These are phyloP conservation scores for Debaryomyces robertsiae DNA, from an alignment of 1,139 yeast species.

Conservation along the genomic window DNA sequence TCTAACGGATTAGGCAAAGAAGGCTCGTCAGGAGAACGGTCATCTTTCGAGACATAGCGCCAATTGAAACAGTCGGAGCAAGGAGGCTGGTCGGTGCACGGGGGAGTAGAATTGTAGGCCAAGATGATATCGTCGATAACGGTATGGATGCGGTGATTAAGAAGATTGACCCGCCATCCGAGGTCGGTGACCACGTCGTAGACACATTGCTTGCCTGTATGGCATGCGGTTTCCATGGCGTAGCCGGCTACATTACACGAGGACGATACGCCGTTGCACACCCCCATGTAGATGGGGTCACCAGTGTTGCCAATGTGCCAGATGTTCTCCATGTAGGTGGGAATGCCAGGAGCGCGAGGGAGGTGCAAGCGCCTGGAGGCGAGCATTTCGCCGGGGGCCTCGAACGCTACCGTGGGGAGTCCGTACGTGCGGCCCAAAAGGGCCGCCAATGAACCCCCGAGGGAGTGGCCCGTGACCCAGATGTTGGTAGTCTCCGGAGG, in stretches of 20 bases:
- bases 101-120: conserved; percentile 75
- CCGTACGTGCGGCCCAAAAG: conserved; percentile 89
- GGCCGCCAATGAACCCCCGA: conserved; percentile 88
- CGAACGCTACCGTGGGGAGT: conserved; percentile 84
- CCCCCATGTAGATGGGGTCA: conserved; percentile 96
- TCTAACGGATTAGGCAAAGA: conserved; percentile 40
- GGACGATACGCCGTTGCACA: conserved; percentile 92
- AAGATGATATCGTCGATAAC: conserved; percentile 82
- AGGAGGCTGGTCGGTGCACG: conserved; percentile 73
- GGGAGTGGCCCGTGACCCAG: conserved; percentile 95
- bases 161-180: conserved; percentile 89
- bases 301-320: conserved; percentile 98
- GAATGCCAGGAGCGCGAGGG: conserved; percentile 92
- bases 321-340: conserved; percentile 74
- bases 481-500: conserved; percentile 64
- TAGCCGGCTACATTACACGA: conserved; percentile 91
- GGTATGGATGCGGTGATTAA: conserved; percentile 88
- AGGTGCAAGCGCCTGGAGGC: conserved; percentile 84
- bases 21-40: conserved; percentile 42
- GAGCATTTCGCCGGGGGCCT: conserved; percentile 90
- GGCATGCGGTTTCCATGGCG: conserved; percentile 97
- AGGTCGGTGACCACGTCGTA: conserved; percentile 87
- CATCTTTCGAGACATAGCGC: conserved; percentile 68
- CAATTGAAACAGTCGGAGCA: conserved; percentile 91
- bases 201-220: conserved; percentile 83